These are phyloP conservation scores for Penicillium taxi DNA, from an alignment of 495 filamentous ascomycete species.

Conservation along the genomic window DNA sequence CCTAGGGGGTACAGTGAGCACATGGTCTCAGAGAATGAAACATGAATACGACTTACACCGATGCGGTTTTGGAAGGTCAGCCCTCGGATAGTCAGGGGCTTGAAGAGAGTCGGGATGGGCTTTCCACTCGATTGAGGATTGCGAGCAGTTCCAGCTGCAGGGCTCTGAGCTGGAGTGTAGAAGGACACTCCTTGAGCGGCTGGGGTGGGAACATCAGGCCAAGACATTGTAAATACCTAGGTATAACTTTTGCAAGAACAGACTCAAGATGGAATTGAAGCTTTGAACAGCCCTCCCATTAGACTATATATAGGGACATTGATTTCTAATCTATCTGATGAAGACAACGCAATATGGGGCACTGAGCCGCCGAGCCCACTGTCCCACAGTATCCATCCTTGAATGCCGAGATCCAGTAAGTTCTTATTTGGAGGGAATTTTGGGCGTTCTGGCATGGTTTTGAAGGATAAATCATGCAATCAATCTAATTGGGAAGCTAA, in stretches of 20 bases:
- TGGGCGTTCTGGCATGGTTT: too few relatives aligned
- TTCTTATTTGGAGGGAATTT: too few relatives aligned
- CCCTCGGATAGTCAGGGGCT: constrained; percentile 52
- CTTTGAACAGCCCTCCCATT: neutral
- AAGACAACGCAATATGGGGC: too few relatives aligned
- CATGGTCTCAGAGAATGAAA: constrained; percentile 1
- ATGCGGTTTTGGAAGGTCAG: constrained; percentile 55
- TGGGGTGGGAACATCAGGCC: constrained; percentile 32
- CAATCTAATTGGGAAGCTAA: too few relatives aligned
- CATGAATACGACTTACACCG: constrained; percentile 31
- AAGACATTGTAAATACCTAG: constrained; percentile 21
- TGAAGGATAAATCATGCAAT: too few relatives aligned
- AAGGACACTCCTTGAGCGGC: constrained; percentile 51
- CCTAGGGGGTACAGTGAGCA: constrained; percentile 17
- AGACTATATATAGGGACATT: constrained; percentile 6
- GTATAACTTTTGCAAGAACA: neutral
- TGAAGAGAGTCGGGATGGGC: constrained; percentile 60
- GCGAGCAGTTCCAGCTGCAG: constrained; percentile 57
- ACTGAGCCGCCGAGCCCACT: too few relatives aligned
- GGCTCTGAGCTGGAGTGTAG: constrained; percentile 59
- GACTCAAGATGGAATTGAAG: neutral
- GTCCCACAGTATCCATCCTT: too few relatives aligned
- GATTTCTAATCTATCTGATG: constrained; percentile 18
- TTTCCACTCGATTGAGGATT: constrained; percentile 50
- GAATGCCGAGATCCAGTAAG: too few relatives aligned